phyloP scores from a whole-genome alignment of 106 monocot genomes.

The Dendrobium chrysotoxum region DNA sequence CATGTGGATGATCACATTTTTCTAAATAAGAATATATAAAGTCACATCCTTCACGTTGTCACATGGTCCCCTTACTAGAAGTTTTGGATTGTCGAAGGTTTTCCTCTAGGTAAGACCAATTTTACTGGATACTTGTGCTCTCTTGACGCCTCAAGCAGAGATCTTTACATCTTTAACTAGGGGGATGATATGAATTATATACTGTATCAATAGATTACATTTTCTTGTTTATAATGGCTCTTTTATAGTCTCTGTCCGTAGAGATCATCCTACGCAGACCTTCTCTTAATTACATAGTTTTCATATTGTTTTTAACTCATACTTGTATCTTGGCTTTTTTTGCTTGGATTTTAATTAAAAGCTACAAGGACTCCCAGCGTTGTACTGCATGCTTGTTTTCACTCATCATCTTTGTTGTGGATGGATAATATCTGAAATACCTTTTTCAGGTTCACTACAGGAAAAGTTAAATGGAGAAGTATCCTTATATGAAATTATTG shows the following conservation, averaged over 20 bases:
- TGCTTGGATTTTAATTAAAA: background rate
- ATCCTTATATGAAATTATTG: constrained; percentile 12
- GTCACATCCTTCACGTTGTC: background rate
- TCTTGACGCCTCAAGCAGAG: no score
- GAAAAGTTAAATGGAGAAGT: constrained; percentile 14
- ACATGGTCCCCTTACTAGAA: background rate
- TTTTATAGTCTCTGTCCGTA: background rate
- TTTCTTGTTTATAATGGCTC: background rate
- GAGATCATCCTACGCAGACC: background rate
- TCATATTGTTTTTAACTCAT: background rate
- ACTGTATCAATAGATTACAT: no score
- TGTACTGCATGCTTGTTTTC: background rate
- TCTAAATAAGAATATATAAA: background rate
- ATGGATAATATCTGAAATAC: background rate
- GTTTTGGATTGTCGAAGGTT: no score
- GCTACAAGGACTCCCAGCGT: background rate
- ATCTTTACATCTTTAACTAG: no score
- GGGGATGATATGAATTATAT: no score
- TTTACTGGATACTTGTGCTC: no score
- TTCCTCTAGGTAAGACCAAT: no score
- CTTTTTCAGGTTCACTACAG: constrained; percentile 23
- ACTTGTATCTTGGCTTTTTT: background rate
- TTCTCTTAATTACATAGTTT: background rate
- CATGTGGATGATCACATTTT: background rate
- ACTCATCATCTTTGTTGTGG: background rate